These are phyloP conservation scores for Licmophora abbreviata DNA, from an alignment of 108 stramenopile genomes.

Conservation along the genomic window DNA sequence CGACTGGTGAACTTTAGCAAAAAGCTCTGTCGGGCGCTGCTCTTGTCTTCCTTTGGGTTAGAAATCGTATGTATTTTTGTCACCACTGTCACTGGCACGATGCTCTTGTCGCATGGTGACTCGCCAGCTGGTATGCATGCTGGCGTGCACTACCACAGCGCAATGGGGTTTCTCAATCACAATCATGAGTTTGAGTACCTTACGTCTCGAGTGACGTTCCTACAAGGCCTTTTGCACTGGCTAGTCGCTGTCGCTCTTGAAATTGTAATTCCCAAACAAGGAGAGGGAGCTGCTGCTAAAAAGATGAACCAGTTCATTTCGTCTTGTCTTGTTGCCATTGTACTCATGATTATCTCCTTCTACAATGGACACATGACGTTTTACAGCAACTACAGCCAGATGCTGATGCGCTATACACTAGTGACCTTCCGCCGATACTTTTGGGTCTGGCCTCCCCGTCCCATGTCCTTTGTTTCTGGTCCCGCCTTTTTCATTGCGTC, in stretches of 20 bases:
- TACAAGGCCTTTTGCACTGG: slow-evolving; percentile 29
- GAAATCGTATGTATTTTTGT: slow-evolving; percentile 23
- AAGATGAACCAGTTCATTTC: slow-evolving; percentile 22
- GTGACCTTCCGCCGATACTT: slow-evolving; percentile 5
- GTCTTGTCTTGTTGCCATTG: slow-evolving; percentile 2
- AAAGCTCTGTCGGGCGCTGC: slow-evolving; percentile 10
- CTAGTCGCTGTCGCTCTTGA: slow-evolving; percentile 18
- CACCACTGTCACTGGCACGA: slow-evolving; percentile 17
- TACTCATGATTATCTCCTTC: slow-evolving; percentile 15
- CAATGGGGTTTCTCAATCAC: slow-evolving; percentile 3
- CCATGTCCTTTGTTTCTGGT: slow-evolving; percentile 4
- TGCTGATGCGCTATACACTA: slow-evolving; percentile 1
- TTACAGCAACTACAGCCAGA: slow-evolving; percentile 11
- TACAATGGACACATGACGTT: slow-evolving; percentile 24
- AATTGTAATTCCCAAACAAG: slow-evolving; percentile 11
- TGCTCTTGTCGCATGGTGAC: slow-evolving; percentile 10
- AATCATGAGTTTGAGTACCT: slow-evolving; percentile 27
- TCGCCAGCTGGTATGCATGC: background rate
- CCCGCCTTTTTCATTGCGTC: background rate
- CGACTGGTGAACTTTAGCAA: slow-evolving; percentile 8
- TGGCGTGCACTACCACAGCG: background rate
- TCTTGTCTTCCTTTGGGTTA: slow-evolving; percentile 16
- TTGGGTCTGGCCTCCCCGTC: slow-evolving; percentile 11
- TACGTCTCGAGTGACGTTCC: slow-evolving; percentile 15
- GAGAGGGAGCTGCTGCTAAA: slow-evolving; percentile 4